Conservation (phyloP, 2,329 filamentous ascomycete species). For the Paracamarosporium sp. region DNA sequence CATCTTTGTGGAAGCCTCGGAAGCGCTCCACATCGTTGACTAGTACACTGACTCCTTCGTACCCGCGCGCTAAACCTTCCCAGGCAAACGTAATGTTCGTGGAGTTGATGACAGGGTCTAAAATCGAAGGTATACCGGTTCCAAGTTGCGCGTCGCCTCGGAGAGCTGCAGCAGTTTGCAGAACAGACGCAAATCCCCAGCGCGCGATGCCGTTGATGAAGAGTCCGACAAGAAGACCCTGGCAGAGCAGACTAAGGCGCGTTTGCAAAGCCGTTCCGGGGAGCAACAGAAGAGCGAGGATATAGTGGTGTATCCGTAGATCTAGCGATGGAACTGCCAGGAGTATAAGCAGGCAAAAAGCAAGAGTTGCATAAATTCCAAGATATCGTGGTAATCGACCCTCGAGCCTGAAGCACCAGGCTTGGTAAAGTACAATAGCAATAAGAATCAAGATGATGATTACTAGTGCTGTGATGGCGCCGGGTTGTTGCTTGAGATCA, state of each 20-base stretch:
- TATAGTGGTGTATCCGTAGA: slow-evolving; percentile 93
- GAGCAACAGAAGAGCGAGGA: slow-evolving; percentile 84
- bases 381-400: slow-evolving; percentile 72
- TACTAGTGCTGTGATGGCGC: slow-evolving; percentile 43
- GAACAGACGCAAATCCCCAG: slow-evolving; percentile 89
- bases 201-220: slow-evolving; percentile 93
- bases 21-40: slow-evolving; percentile 88
- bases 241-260: slow-evolving; percentile 82
- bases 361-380: slow-evolving; percentile 76
- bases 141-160: slow-evolving; percentile 61
- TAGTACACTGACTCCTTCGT: slow-evolving; percentile 80
- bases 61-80: slow-evolving; percentile 53
- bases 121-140: slow-evolving; percentile 62
- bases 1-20: slow-evolving; percentile 68
- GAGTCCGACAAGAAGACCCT: slow-evolving; percentile 86
- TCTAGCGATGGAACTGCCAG: slow-evolving; percentile 74
- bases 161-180: slow-evolving; percentile 79
- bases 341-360: slow-evolving; percentile 83
- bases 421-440: slow-evolving; percentile 37
- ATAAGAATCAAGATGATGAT: slow-evolving; percentile 39
- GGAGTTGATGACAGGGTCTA: slow-evolving; percentile 46
- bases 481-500: slow-evolving; percentile 45
- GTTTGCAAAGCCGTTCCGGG: slow-evolving; percentile 91
- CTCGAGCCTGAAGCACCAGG: slow-evolving; percentile 41
- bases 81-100: slow-evolving; percentile 56